Evolutionary conservation across 169 alveolate genomes (phyloP).

Genomic region (Plasmodium malariae): DNA sequence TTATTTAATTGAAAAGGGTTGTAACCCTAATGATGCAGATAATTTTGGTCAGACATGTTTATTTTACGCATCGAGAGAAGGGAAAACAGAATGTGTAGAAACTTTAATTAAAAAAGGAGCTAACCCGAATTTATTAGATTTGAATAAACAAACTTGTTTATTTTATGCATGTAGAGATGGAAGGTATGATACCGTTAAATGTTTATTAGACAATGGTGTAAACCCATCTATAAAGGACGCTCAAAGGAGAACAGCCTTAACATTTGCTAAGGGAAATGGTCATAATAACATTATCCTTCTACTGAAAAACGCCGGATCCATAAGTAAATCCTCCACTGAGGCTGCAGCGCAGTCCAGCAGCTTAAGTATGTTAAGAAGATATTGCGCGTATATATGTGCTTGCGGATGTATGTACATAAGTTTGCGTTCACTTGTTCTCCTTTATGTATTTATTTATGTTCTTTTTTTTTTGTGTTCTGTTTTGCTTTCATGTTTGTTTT

Average conservation of each 20-base stretch:
- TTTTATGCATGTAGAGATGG: constrained; percentile 95
- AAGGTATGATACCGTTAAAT: constrained; percentile 90
- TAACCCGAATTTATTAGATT: constrained; percentile 90
- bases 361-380: constrained; percentile 6
- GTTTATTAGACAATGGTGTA: constrained; percentile 91
- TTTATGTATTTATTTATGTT: too few species aligned
- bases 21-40: constrained; percentile 93
- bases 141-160: constrained; percentile 91
- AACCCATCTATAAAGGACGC: constrained; percentile 90
- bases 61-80: constrained; percentile 95
- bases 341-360: constrained; percentile 3
- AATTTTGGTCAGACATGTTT: constrained; percentile 92
- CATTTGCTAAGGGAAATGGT: constrained; percentile 92
- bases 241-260: constrained; percentile 91
- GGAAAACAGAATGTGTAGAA: constrained; percentile 89
- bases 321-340: constrained; percentile 8
- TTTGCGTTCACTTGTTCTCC: too few species aligned
- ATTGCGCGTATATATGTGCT: too few species aligned
- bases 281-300: constrained; percentile 90
- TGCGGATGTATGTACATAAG: too few species aligned
- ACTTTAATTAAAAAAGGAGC: constrained; percentile 89
- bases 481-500: too few species aligned
- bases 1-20: constrained; percentile 90
- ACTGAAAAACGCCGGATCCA: constrained; percentile 76
- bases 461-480: too few species aligned